Evolutionary conservation across 2,329 filamentous ascomycete species (phyloP), one percentile per base, ranked within the genome.

Genomic region (Macroventuria anomochaeta): DNA sequence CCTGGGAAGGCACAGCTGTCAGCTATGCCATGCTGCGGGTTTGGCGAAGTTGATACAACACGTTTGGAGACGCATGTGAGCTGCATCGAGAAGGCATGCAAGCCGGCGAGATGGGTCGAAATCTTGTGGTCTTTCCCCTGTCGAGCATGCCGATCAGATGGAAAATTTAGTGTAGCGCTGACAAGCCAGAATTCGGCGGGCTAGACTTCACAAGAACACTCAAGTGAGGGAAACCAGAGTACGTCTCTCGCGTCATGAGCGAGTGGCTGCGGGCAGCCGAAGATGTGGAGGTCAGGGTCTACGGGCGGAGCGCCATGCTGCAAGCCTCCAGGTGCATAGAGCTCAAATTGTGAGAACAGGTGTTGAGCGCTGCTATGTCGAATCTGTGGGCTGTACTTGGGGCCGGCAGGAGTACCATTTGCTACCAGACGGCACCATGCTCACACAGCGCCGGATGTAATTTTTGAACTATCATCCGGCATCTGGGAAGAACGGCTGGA

Each of bases 41-140:
- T 44, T 41, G 33, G 37, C 37, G 28, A 58, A 47, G 42, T 54
- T 47, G 47, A 57, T 49, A 63, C 67, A 59, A 63, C 59, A 62
- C 62, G 61, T 49, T 42, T 21, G 38, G 34, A 3, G 34, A 56
- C 52, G 58, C 61, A 65, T 46, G 58, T 57, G 46, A 31, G 51
- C 17, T 50, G 58, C 57, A 59, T 37, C 34, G 37, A 29, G 43
- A 51, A 55, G 47, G 32, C 11, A 50, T 15, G 37, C 15, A 12
- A 18, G 21, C 41, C 17, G 28, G 34, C 28, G 7, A 42, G 37
- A 18, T 18, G n/a, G 17, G 13, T 42, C 17, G 15, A 21, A 3
- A 21, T 25, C 28, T 20, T 11, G 25, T 26, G 26, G 25, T 20
- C 20, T 43, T 43, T 33, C 13, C 29, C 20, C 29, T 55, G 54